Percentiles rank a stretch among this genome's conserved stretches.
Conservation (phyloP, 768 basidiomycete species). For the Panus rudis region DNA sequence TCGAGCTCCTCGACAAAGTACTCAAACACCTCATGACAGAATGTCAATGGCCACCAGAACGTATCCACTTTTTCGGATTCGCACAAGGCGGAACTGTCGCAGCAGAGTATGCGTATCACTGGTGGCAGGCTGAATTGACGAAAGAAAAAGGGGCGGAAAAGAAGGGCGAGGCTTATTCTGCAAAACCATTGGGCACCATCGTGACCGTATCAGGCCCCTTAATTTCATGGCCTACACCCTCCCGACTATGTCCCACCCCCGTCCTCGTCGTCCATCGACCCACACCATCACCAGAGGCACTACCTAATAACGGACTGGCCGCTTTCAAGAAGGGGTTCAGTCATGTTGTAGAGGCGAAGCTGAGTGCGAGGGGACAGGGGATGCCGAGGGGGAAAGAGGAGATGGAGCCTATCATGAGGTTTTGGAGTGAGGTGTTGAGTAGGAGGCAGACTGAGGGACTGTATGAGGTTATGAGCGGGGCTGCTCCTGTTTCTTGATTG, state of each 20-base stretch:
- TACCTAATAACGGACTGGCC: slow-evolving; percentile 38
- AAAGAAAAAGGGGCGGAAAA: slow-evolving; percentile 3
- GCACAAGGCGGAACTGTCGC: slow-evolving; percentile 81
- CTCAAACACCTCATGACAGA: slow-evolving; percentile 50
- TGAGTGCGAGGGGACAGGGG: slow-evolving; percentile 34
- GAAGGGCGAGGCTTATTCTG: slow-evolving; percentile 3
- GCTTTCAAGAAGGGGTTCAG: slow-evolving; percentile 58
- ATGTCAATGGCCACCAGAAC: slow-evolving; percentile 57
- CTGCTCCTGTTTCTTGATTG: slow-evolving; percentile 8
- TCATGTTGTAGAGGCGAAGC: slow-evolving; percentile 41
- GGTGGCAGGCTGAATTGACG: slow-evolving; percentile 31
- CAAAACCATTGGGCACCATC: slow-evolving; percentile 53
- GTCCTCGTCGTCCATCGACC: slow-evolving; percentile 53
- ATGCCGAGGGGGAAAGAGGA: slow-evolving; percentile 76
- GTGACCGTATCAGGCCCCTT: slow-evolving; percentile 67
- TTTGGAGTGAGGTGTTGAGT: slow-evolving; percentile 70
- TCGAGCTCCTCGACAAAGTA: slow-evolving; percentile 47
- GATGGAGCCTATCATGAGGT: slow-evolving; percentile 81
- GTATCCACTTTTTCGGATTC: slow-evolving; percentile 86
- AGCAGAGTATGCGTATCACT: slow-evolving; percentile 53
- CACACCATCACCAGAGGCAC: slow-evolving; percentile 35
- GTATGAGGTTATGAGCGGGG: slow-evolving; percentile 56
- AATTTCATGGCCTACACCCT: slow-evolving; percentile 67
- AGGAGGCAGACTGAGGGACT: slow-evolving; percentile 51
- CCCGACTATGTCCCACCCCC: slow-evolving; percentile 49